Evolutionary conservation across 306 rosid species (phyloP).

Genomic region (Vigna reflexopilosa): DNA sequence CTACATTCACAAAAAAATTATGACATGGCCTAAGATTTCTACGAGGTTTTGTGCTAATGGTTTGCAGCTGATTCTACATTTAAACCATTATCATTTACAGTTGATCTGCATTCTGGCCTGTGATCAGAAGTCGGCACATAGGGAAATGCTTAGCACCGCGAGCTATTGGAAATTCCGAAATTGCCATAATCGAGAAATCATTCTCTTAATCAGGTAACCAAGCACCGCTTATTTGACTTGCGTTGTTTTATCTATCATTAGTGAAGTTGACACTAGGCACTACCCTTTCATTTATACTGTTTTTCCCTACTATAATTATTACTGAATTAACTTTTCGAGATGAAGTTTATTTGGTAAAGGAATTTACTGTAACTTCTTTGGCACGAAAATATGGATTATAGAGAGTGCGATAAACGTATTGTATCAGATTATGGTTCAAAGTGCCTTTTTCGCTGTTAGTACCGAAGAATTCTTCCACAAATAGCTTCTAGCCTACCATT

Average conservation of each 20-base stretch:
- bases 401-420: background rate
- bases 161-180: background rate
- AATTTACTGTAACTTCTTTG: background rate
- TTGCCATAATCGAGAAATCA: background rate
- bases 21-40: background rate
- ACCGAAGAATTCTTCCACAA: background rate
- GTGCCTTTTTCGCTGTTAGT: background rate
- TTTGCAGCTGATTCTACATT: conserved; percentile 24
- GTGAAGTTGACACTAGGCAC: background rate
- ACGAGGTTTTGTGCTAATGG: background rate
- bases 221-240: background rate
- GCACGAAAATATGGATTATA: background rate
- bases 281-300: background rate
- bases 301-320: background rate
- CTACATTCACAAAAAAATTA: background rate
- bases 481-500: background rate
- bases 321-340: conserved; percentile 5
- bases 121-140: background rate
- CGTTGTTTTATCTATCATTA: background rate
- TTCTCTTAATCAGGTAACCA: background rate
- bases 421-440: conserved; percentile 4
- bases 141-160: background rate
- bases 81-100: conserved; percentile 12
- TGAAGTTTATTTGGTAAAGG: background rate
- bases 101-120: conserved; percentile 1